Evolutionary conservation across 2,329 filamentous ascomycete genomes (phyloP), one percentile per base, ranked within the genome.

Genomic region (Dothidotthia symphoricarpi): DNA sequence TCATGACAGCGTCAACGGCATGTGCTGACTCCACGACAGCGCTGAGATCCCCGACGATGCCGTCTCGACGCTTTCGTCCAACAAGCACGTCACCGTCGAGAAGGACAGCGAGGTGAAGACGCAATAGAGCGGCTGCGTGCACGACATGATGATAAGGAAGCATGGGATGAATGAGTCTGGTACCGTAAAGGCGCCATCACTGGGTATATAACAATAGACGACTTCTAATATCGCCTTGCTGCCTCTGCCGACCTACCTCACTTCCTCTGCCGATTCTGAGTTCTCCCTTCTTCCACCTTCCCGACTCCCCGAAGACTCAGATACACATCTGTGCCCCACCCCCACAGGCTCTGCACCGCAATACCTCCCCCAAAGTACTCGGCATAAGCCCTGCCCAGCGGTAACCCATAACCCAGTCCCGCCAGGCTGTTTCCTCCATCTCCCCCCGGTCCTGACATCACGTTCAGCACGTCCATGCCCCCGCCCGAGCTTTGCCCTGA

Each of bases 321-420:
- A 64, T 83, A 84, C 1, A 83, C 80, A 68, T 84, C 81, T 3
- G 80, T 82, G 0, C 82, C 93, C 93, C 93, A 98, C 3, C 93
- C 91, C 73, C 88, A 93, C 31, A 97, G 69, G 63, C 88, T 96
- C 75, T 98, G 91, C n/a, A 98, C 83, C 4, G 83, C 83, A 41
- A 98, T 93, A 3, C 90, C 90, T 1, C 93, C 93, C 2, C 93
- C 93, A 73, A 98, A 98, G 59, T 97, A 98, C 71, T 98, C 91
- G 1, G 93, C 93, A 61, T 98, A 98, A 0, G 93, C 91, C 45
- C 93, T 78, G 36, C 89, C 89, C 15, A 98, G 69, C 1, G 93
- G 93, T 47, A 98, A 64, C 0, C 93, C 93, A 63, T 98, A 98
- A 1, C 93, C 93, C 32, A 98, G 69, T 0, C 93, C 93, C 0